Percentiles rank a stretch among this genome's conserved stretches.
These are phyloP conservation scores for Aspergillus jensenii DNA, from an alignment of 2,329 filamentous ascomycete species.

Conservation along the genomic window DNA sequence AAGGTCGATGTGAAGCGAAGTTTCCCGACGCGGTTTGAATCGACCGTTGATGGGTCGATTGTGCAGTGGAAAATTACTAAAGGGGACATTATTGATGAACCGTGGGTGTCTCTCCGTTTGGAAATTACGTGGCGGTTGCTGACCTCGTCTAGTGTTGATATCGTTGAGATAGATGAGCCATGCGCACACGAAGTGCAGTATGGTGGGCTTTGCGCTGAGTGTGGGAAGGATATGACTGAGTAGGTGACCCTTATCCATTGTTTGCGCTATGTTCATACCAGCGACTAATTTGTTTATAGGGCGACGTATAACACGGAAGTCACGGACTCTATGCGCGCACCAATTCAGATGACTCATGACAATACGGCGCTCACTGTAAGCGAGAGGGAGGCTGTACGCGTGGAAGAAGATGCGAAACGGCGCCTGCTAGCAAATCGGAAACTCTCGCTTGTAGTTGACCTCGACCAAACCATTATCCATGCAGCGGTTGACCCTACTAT, in stretches of 20 bases:
- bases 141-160: conserved; percentile 46
- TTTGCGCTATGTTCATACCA: not conserved
- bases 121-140: conserved; percentile 8
- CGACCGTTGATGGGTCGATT: conserved; percentile 77
- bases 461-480: conserved; percentile 98
- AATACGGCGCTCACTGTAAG: conserved; percentile 86
- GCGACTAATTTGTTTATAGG: conserved; percentile 25
- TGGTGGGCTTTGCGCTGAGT: conserved; percentile 84
- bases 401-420: conserved; percentile 83
- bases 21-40: conserved; percentile 78
- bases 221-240: conserved; percentile 95
- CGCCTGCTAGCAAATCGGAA: conserved; percentile 78
- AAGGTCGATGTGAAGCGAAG: conserved; percentile 67
- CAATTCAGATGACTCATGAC: conserved; percentile 93
- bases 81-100: conserved; percentile 44
- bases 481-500: conserved; percentile 96
- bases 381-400: conserved; percentile 72
- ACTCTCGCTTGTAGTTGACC: conserved; percentile 89
- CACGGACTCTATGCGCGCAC: conserved; percentile 78
- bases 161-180: conserved; percentile 82
- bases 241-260: conserved; percentile 35
- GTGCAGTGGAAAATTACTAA: conserved; percentile 69
- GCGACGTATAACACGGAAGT: conserved; percentile 79
- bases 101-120: conserved; percentile 40
- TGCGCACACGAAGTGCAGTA: conserved; percentile 92